These are phyloP conservation scores for Aspergillus sp. DNA, from an alignment of 2,329 filamentous ascomycete species.

Conservation along the genomic window DNA sequence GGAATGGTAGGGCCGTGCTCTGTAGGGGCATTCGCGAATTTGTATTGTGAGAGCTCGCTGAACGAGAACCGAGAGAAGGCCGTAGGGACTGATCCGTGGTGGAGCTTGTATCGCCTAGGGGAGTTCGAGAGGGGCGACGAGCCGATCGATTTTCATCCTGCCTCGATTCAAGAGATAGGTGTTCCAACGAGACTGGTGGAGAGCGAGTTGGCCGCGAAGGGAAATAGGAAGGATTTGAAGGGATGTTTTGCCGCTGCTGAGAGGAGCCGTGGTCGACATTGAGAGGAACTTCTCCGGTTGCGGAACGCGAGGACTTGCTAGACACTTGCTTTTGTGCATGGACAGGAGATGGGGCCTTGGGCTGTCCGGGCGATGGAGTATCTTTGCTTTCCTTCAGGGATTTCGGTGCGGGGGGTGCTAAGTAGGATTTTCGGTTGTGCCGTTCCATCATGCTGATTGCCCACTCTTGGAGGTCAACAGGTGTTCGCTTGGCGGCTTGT, in stretches of 20 bases:
- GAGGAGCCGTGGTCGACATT: conserved; percentile 36
- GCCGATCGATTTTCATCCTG: conserved; percentile 31
- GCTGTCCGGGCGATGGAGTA: conserved; percentile 34
- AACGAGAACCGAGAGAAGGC: conserved; percentile 40
- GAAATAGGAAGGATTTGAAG: conserved; percentile 17
- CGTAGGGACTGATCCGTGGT: conserved; percentile 39
- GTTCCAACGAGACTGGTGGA: conserved; percentile 43
- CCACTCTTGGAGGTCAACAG: conserved; percentile 91
- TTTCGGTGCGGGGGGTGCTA: conserved; percentile 77
- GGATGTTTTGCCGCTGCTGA: conserved; percentile 20
- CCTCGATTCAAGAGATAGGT: conserved; percentile 44
- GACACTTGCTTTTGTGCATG: conserved; percentile 1
- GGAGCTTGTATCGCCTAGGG: conserved; percentile 36
- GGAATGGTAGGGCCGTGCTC: conserved; percentile 64
- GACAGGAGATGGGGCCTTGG: neutral
- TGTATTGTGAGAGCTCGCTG: conserved; percentile 38
- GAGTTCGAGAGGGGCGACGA: conserved; percentile 29
- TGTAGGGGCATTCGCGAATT: conserved; percentile 36
- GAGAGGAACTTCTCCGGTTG: conserved; percentile 71
- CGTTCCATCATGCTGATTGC: conserved; percentile 90
- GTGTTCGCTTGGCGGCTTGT: conserved; percentile 93
- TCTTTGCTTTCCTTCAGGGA: conserved; percentile 59
- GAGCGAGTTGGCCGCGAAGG: conserved; percentile 28
- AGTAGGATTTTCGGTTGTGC: conserved; percentile 92
- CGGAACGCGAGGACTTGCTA: conserved; percentile 46